Evolutionary conservation across 2,329 filamentous ascomycete species (phyloP).

Genomic region (Talaromyces sp.): DNA sequence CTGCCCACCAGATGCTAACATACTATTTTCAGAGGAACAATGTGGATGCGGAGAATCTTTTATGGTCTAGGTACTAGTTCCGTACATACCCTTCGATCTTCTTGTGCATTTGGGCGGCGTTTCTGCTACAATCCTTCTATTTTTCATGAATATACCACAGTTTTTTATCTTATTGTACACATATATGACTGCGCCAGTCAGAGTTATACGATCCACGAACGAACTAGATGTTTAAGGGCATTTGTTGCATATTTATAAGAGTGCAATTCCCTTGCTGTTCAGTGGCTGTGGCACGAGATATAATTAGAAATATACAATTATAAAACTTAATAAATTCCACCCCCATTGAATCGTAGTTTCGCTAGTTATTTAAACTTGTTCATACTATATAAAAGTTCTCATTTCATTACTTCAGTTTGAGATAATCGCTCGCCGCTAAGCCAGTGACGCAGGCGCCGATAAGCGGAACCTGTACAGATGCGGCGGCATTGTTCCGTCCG

Average conservation of each 20-base stretch:
- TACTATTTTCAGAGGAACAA: slow-evolving; percentile 69
- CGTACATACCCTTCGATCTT: slow-evolving; percentile 16
- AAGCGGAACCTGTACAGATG: not conserved
- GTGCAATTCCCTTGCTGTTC: not conserved
- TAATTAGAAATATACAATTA: not conserved
- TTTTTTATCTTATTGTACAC: not conserved
- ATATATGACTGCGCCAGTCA: not conserved
- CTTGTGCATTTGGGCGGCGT: slow-evolving; percentile 32
- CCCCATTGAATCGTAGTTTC: not conserved
- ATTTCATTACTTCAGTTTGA: not conserved
- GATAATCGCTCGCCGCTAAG: not conserved
- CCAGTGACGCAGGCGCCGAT: not conserved
- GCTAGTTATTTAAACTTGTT: not conserved
- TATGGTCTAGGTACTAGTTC: slow-evolving; percentile 56
- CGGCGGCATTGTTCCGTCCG: not conserved
- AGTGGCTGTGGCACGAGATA: not conserved
- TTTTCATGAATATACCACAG: not conserved
- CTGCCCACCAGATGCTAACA: slow-evolving; percentile 7
- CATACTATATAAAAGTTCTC: not conserved
- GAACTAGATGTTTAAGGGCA: not conserved
- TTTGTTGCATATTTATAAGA: not conserved
- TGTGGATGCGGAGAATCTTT: slow-evolving; percentile 97
- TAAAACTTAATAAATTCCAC: not conserved
- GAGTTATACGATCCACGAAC: not conserved
- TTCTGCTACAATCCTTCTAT: slow-evolving; percentile 9